These are phyloP conservation scores for Tolypocladium amazonense DNA, from an alignment of 2,329 filamentous ascomycete species.

Conservation along the genomic window DNA sequence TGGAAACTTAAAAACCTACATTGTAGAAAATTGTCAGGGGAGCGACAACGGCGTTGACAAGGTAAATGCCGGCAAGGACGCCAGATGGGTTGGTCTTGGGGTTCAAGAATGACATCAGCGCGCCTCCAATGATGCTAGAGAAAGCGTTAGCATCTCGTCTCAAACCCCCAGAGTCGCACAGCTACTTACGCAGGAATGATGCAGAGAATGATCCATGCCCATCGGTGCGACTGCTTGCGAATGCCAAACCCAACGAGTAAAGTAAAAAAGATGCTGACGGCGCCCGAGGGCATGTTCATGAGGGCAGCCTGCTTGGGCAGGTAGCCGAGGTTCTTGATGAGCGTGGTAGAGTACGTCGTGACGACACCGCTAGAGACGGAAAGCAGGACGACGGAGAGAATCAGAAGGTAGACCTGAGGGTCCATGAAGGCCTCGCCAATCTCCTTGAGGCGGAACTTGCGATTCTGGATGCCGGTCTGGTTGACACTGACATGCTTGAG, in stretches of 20 bases:
- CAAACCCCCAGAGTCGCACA: not conserved
- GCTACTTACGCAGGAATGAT: conserved; percentile 33
- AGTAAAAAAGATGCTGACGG: conserved; percentile 40
- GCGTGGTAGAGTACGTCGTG: conserved; percentile 42
- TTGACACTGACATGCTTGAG: conserved; percentile 45
- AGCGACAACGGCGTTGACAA: conserved; percentile 38
- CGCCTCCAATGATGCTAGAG: conserved; percentile 33
- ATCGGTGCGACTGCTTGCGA: conserved; percentile 34
- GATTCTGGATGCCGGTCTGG: conserved; percentile 45
- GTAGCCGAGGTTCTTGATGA: conserved; percentile 38
- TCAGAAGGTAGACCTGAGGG: conserved; percentile 39
- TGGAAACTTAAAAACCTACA: conserved; percentile 20
- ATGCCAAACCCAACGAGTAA: conserved; percentile 37
- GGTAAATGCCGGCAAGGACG: conserved; percentile 36
- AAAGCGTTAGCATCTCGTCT: not conserved
- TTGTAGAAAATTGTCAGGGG: conserved; percentile 35
- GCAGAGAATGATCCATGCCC: conserved; percentile 37
- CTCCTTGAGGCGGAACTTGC: conserved; percentile 40
- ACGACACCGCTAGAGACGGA: conserved; percentile 43
- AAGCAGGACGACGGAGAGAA: conserved; percentile 35
- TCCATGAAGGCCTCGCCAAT: conserved; percentile 40
- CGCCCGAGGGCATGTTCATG: conserved; percentile 44
- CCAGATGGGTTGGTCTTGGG: conserved; percentile 33
- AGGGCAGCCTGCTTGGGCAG: conserved; percentile 33
- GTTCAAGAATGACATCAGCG: conserved; percentile 39